Base-by-base conservation (phyloP, 441 rosid species). In the Pelargonium citronellum region DNA sequence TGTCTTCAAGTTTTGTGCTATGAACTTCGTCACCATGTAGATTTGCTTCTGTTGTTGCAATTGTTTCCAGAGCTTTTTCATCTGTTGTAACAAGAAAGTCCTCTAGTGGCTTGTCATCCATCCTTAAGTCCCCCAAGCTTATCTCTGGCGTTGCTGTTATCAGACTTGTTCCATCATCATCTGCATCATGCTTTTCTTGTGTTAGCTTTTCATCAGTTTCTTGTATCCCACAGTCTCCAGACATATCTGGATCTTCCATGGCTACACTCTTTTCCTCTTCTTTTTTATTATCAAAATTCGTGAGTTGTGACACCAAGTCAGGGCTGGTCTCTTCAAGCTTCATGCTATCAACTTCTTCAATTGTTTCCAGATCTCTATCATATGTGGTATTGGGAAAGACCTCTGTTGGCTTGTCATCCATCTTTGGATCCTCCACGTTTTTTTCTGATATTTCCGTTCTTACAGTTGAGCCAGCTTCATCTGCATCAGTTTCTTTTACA, bases 111-210 rank as follows among this genome's bases (percentile, higher is more conserved):
- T 41, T 67, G 69, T 67, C 69, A 2, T 17, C 34, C 34, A 67
- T 8, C 16, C 44, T 27, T 19, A 12, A 13, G 17, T 43, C 58
- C 69, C 69, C n/a, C 19, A 22, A 67, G 39, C 11, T 47, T 16
- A 7, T 20, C 20, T 67, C 69, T 46, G 69, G 55, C 49, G 41
- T 12, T 67, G 30, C 74, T 30, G 69, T 64, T 49, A 19, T 63
- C 68, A 47, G 34, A 46, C 63, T 37, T 34, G 46, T 44, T 15
- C 6, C 46, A 64, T 10, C 46, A 30, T 34, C 47, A 34, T 15
- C 20, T 64, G 47, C 67, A 64, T 34, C 47, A 15, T 34, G 67
- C 46, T 64, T 37, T 64, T 64, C 47, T 64, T 11, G 22, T 2
- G 47, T 7, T 15, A 34, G 47, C 16, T 64, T 64, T 30, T 37